Evolutionary conservation across 495 filamentous ascomycete genomes (phyloP), one percentile per base, ranked within the genome.

Genomic region (Aspergillus carlsbadensis): DNA sequence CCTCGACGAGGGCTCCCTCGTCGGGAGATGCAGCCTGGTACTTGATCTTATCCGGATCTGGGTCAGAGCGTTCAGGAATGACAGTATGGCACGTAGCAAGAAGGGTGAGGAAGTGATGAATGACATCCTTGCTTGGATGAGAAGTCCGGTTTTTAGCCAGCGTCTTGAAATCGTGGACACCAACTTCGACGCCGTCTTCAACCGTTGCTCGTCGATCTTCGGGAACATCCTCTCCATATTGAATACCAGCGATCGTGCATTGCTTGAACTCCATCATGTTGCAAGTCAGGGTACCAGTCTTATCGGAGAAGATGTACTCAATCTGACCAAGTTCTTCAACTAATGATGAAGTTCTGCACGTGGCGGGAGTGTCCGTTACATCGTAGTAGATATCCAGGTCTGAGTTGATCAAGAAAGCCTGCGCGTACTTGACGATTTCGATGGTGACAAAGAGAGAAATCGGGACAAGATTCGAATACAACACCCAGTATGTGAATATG

Each of bases 241-340:
- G 91, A 54, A 98, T 86, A 22, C 95, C 95, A 15, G 83, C 89
- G 64, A 99, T 97, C 3, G 88, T 87, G 60, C 89, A 94, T 70
- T 96, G 90, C 69, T 90, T 91, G 70, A 97, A 99, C 70, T 98
- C 95, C 95, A 99, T 99, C 83, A 88, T 85, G 70, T 99, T 99
- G 75, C 92, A 96, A 22, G 95, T 99, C 63, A 99, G 74, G n/a
- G 95, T 99, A 33, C 95, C 95, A 6, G 95, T 99, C 77, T 99
- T 98, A 73, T 99, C 95, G 2, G 92, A 96, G 70, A 99, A 99
- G 48, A 98, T 93, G 65, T 94, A 99, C 64, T 97, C 94, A 55
- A 99, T 94, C 79, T 98, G 96, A 42, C 95, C 95, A 22, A 99
- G 74, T 68, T 99, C 95, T 73, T 99, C 95, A 10, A 99, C 95